These are phyloP conservation scores for Pterulicium gracile DNA, from an alignment of 1,284 basidiomycete genomes.

Conservation along the genomic window DNA sequence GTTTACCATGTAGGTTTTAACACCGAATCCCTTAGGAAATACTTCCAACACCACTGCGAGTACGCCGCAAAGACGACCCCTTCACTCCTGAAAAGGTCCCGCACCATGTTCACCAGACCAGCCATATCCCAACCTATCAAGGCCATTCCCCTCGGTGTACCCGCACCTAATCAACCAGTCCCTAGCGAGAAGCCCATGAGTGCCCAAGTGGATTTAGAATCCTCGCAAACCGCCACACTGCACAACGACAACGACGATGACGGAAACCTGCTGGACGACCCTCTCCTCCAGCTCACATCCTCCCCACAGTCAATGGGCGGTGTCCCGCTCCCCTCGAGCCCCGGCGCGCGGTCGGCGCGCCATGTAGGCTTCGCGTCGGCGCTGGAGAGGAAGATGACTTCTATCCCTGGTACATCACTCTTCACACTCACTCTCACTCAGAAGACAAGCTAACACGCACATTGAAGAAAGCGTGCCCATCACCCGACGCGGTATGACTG, in stretches of 20 bases:
- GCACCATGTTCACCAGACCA: slow-evolving; percentile 5
- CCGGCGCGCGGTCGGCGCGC: not conserved
- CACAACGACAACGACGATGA: slow-evolving; percentile 6
- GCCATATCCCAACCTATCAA: slow-evolving; percentile 18
- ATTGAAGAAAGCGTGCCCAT: slow-evolving; percentile 12
- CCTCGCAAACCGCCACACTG: not conserved
- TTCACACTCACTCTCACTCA: no score
- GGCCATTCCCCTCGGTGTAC: slow-evolving; percentile 22
- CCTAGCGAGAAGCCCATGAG: not conserved
- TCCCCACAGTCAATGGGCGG: slow-evolving; percentile 21
- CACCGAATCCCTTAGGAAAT: slow-evolving; percentile 24
- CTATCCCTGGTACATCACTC: not conserved
- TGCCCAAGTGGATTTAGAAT: not conserved
- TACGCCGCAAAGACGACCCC: slow-evolving; percentile 19
- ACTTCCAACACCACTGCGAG: slow-evolving; percentile 35
- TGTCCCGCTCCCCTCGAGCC: slow-evolving; percentile 5
- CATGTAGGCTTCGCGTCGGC: slow-evolving; percentile 4
- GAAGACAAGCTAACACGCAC: no score
- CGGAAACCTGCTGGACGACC: slow-evolving; percentile 18
- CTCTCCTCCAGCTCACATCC: slow-evolving; percentile 20
- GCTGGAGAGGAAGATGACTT: not conserved
- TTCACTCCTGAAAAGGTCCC: slow-evolving; percentile 3
- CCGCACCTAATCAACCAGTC: not conserved
- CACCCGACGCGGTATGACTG: slow-evolving; percentile 16
- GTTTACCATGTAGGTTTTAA: slow-evolving; percentile 1